Evolutionary conservation across 371 early-diverging fungal species (phyloP), one percentile per base, ranked within the genome.

Genomic region (Mortierella sp.): DNA sequence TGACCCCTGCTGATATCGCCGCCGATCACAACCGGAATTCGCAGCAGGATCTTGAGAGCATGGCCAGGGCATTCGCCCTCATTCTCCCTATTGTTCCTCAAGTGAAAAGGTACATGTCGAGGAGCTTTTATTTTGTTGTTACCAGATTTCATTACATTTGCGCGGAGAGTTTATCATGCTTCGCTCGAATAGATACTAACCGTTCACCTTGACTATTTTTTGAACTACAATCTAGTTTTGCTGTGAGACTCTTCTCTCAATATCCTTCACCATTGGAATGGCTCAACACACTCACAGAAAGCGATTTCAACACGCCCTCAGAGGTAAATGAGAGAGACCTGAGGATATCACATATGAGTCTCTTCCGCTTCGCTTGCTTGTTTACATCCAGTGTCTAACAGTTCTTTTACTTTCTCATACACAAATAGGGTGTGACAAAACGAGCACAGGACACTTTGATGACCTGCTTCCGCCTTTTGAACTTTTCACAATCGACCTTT

Each of bases 51-150:
- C 47, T 83, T 10, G 79, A 83, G 47, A 79, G 68, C 64, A 83
- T 92, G 71, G 91, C 92, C 64, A 82, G 86, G 66, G 93, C 95
- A 19, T 90, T 94, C 71, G 90, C 93, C 50, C 40, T 87, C 68
- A 84, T 96, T 64, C 79, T 95, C 61, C 91, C 92, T 31, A 90
- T 92, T 50, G 90, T 91, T 39, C 96, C 97, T 47, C 96, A 96
- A 84, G 86, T 95, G 10, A 88, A 90, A 81, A 90, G 93, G 90
- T 92, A 89, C 40, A 64, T n/a, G n/a, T n/a, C n/a, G n/a, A n/a
- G n/a, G n/a, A n/a, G n/a, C n/a, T n/a, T n/a, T n/a, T n/a, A n/a
- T n/a, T n/a, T n/a, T n/a, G n/a, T n/a, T n/a, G n/a, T n/a, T n/a
- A n/a, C n/a, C n/a, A n/a, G n/a, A n/a, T n/a, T n/a, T n/a, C n/a